Evolutionary conservation across 1,139 yeast species (phyloP).

Genomic region (Saccharomyces pastorianus): DNA sequence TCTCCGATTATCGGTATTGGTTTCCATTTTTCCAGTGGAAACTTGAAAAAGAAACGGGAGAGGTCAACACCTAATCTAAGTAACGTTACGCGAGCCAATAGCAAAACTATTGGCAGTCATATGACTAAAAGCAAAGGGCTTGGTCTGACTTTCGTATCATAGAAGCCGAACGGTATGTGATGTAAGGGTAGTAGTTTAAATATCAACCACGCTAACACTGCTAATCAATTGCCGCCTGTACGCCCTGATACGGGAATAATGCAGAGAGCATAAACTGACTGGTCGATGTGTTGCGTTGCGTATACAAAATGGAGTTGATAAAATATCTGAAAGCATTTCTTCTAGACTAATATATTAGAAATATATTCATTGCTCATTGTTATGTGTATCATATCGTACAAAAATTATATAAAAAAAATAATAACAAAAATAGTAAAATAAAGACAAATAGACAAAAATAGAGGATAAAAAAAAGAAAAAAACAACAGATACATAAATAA

Average conservation of each 20-base stretch:
- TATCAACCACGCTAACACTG: background rate
- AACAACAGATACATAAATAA: background rate
- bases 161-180: background rate
- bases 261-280: background rate
- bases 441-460: background rate
- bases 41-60: background rate
- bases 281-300: background rate
- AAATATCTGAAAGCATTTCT: background rate
- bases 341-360: background rate
- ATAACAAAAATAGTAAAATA: background rate
- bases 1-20: background rate
- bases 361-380: background rate
- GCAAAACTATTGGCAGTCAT: background rate
- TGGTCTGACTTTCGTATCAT: background rate
- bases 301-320: background rate
- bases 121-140: background rate
- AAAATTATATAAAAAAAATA: background rate
- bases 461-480: background rate
- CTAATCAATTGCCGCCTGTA: background rate
- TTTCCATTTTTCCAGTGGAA: background rate
- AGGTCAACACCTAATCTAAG: background rate
- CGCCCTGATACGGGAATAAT: background rate
- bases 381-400: background rate
- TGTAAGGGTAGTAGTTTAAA: background rate
- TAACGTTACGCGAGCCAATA: background rate